Evolutionary conservation across 108 stramenopile genomes (phyloP).

Genomic region (Fragilaria radians): DNA sequence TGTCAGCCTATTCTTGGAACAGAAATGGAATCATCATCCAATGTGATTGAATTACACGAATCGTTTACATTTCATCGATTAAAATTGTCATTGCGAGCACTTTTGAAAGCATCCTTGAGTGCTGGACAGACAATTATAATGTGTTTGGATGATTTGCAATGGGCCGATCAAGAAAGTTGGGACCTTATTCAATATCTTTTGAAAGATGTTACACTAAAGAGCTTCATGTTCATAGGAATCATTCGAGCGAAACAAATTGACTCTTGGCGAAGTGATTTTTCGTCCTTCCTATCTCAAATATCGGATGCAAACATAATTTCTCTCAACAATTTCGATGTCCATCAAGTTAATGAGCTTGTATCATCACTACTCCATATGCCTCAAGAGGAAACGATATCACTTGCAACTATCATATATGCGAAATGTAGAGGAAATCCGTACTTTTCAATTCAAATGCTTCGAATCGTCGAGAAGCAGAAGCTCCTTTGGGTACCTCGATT

Average conservation of each 20-base stretch:
- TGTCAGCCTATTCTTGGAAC: neutral
- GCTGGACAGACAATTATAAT: neutral
- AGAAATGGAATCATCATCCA: neutral
- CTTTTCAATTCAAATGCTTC: neutral
- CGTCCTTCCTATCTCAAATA: too few species aligned
- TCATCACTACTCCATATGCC: neutral
- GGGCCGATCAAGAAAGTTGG: neutral
- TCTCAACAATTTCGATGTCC: slow-evolving; percentile 4
- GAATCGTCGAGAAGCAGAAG: neutral
- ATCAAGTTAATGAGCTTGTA: slow-evolving; percentile 3
- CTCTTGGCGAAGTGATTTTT: too few species aligned
- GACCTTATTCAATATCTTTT: neutral
- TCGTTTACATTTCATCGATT: neutral
- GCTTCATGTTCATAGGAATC: neutral
- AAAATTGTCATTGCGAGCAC: neutral
- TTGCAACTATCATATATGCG: neutral
- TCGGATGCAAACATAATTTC: too few species aligned
- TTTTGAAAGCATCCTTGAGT: neutral
- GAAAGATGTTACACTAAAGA: neutral
- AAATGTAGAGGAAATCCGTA: neutral
- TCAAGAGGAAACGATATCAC: neutral
- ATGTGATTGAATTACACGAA: too few species aligned
- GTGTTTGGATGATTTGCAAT: neutral
- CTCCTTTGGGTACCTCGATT: neutral
- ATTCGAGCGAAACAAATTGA: too few species aligned